phyloP scores from a whole-genome alignment of 192 early-diverging fungal genomes.

The Coemansia sp. region DNA sequence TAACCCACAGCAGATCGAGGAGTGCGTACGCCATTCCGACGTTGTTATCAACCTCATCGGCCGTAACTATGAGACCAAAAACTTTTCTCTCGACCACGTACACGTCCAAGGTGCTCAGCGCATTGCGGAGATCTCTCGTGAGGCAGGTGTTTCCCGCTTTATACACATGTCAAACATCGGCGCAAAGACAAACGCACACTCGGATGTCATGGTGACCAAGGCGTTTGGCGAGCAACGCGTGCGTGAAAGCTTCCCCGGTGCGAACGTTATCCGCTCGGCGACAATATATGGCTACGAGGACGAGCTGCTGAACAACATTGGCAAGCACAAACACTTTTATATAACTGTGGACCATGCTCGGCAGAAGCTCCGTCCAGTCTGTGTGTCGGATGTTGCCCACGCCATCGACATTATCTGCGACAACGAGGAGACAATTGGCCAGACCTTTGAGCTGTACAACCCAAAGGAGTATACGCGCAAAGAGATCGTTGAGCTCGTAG shows the following conservation, averaged over 20 bases:
- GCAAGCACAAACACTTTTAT: slow-evolving; percentile 54
- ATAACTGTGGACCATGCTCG: slow-evolving; percentile 40
- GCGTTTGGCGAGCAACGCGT: slow-evolving; percentile 90
- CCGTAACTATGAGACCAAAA: slow-evolving; percentile 88
- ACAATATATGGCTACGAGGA: slow-evolving; percentile 92
- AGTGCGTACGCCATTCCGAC: slow-evolving; percentile 89
- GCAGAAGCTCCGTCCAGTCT: slow-evolving; percentile 51
- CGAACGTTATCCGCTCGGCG: slow-evolving; percentile 90
- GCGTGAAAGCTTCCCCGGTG: slow-evolving; percentile 84
- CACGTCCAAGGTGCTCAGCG: slow-evolving; percentile 81
- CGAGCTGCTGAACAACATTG: slow-evolving; percentile 88
- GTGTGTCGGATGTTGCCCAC: slow-evolving; percentile 83
- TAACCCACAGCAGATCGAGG: slow-evolving; percentile 79
- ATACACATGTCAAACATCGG: slow-evolving; percentile 89
- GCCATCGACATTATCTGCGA: slow-evolving; percentile 75
- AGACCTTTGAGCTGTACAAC: slow-evolving; percentile 89
- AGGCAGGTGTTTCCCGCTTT: slow-evolving; percentile 79
- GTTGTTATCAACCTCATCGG: slow-evolving; percentile 95
- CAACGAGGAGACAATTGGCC: slow-evolving; percentile 72
- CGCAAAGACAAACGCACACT: slow-evolving; percentile 72
- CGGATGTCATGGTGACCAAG: slow-evolving; percentile 83
- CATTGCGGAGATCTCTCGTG: slow-evolving; percentile 76
- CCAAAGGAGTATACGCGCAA: slow-evolving; percentile 71
- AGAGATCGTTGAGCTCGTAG: slow-evolving; percentile 71
- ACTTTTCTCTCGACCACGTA: slow-evolving; percentile 84